These are phyloP conservation scores for Kwoniella dendrophila DNA, from an alignment of 768 basidiomycete genomes.

Conservation along the genomic window DNA sequence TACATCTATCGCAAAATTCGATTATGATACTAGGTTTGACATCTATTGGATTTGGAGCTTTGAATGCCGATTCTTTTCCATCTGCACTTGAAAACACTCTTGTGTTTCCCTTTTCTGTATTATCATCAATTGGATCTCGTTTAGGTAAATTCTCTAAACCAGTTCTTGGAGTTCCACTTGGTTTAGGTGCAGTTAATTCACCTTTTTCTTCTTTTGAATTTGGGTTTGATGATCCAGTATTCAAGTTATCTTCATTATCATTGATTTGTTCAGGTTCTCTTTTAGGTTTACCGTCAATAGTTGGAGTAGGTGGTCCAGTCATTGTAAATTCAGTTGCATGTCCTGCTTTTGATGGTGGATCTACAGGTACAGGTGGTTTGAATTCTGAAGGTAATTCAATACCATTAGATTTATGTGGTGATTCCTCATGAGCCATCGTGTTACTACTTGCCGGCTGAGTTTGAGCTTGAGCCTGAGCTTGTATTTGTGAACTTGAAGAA, in stretches of 20 bases:
- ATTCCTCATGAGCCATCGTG: neutral
- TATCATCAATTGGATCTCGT: neutral
- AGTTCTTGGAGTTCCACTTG: too few relatives aligned
- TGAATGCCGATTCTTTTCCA: neutral
- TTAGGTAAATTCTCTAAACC: too few relatives aligned
- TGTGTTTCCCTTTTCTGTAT: neutral
- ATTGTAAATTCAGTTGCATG: conserved; percentile 15
- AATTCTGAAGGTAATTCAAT: too few relatives aligned
- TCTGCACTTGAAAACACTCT: neutral
- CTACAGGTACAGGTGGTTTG: conserved; percentile 11
- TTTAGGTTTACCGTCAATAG: neutral
- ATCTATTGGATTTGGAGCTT: neutral
- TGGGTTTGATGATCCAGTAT: too few relatives aligned
- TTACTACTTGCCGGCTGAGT: neutral
- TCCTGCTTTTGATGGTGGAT: conserved; percentile 9
- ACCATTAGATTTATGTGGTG: neutral
- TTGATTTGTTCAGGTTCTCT: neutral
- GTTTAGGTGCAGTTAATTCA: conserved; percentile 1
- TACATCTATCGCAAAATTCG: conserved; percentile 91
- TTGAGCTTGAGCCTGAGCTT: too few relatives aligned
- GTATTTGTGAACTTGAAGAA: too few relatives aligned
- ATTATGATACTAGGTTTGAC: conserved; percentile 68
- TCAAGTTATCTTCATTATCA: neutral
- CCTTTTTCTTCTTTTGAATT: neutral
- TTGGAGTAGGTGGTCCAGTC: conserved; percentile 10